These are phyloP conservation scores for Zostera marina DNA, from an alignment of 116 monocot species.

Conservation along the genomic window DNA sequence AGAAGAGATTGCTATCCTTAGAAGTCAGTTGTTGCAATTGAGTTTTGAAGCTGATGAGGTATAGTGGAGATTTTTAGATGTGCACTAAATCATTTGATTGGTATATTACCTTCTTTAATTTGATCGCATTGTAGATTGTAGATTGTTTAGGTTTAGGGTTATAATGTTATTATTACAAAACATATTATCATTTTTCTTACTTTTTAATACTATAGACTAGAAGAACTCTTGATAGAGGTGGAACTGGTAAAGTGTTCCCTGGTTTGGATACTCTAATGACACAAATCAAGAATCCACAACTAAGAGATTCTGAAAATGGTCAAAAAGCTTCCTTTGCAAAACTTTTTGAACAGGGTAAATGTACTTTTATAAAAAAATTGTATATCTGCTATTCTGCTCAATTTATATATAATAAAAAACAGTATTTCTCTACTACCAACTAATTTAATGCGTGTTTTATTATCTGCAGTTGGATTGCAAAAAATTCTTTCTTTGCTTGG, in stretches of 20 bases:
- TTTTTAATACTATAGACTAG: constrained; percentile 33
- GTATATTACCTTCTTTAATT: background rate
- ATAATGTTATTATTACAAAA: too few relatives aligned
- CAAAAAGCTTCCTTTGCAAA: constrained; percentile 70
- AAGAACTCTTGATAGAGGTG: constrained; percentile 64
- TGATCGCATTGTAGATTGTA: background rate
- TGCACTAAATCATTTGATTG: background rate
- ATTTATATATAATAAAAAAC: background rate
- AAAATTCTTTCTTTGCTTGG: constrained; percentile 84
- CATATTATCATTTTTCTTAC: background rate
- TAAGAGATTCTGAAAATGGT: constrained; percentile 43
- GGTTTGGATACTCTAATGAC: constrained; percentile 62
- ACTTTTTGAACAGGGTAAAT: constrained; percentile 70
- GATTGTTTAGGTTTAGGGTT: background rate
- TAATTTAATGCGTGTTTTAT: background rate
- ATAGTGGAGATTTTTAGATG: background rate
- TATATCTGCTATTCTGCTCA: background rate
- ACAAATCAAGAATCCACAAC: constrained; percentile 42
- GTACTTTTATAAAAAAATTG: background rate
- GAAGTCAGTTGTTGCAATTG: constrained; percentile 54
- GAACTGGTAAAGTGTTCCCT: constrained; percentile 30
- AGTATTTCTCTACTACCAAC: background rate
- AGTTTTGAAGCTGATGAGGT: constrained; percentile 89
- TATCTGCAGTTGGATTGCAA: constrained; percentile 66
- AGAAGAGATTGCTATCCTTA: constrained; percentile 65